A percentile compares a stretch with the other conserved stretches of the same genome.
phyloP scores from a whole-genome alignment of 2,329 filamentous ascomycete genomes.

The Colletotrichum horii region DNA sequence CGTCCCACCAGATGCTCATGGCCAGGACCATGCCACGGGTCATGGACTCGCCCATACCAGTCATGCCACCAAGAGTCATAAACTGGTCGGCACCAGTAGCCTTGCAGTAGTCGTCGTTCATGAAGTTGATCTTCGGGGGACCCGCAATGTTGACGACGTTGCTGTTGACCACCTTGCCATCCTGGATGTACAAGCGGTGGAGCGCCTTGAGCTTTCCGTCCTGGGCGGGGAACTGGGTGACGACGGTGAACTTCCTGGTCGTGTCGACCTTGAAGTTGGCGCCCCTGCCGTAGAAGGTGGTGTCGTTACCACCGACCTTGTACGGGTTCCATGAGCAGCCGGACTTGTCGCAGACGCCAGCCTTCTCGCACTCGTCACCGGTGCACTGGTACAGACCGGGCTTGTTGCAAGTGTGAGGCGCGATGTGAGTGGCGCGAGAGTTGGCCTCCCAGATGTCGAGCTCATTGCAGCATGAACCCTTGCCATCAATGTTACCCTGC shows the following conservation, averaged over 20 bases:
- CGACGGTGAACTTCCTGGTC: constrained; percentile 35
- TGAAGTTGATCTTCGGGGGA: constrained; percentile 28
- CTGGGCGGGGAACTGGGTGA: constrained; percentile 47
- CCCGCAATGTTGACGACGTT: constrained; percentile 28
- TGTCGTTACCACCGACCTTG: constrained; percentile 26
- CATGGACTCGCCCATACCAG: constrained; percentile 48
- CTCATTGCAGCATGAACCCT: constrained; percentile 70
- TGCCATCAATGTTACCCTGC: constrained; percentile 58
- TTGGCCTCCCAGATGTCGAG: constrained; percentile 74
- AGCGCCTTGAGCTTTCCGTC: constrained; percentile 45
- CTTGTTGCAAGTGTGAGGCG: constrained; percentile 62
- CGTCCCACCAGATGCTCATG: constrained; percentile 62
- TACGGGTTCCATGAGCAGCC: constrained; percentile 45
- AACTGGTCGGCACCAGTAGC: constrained; percentile 28
- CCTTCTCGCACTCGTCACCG: constrained; percentile 28
- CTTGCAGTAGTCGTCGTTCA: constrained; percentile 31
- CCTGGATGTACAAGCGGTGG: constrained; percentile 54
- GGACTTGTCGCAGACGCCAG: constrained; percentile 40
- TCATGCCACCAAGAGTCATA: constrained; percentile 40
- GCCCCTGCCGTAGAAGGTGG: constrained; percentile 26
- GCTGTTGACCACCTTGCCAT: constrained; percentile 50
- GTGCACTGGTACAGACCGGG: constrained; percentile 45
- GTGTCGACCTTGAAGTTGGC: constrained; percentile 29
- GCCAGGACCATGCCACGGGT: constrained; percentile 57
- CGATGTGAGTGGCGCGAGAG: constrained; percentile 60